phyloP scores from a whole-genome alignment of 148 eudicot genomes.

The Chenopodium quinoa region DNA sequence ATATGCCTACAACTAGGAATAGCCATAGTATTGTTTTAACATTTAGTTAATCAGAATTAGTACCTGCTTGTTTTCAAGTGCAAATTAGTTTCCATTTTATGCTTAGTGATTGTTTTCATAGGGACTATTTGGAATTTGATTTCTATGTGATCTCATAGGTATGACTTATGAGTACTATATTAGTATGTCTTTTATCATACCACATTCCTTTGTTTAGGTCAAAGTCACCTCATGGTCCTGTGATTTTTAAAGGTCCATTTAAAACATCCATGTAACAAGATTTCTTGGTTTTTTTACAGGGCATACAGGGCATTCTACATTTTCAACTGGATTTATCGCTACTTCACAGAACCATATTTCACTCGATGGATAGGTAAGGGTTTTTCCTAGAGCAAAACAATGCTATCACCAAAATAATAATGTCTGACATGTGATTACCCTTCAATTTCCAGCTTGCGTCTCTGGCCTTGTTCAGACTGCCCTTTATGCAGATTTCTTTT shows the following conservation, averaged over 20 bases:
- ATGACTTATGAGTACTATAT: background rate
- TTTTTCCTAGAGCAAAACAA: background rate
- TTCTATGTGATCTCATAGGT: background rate
- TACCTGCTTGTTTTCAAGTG: background rate
- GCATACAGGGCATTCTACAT: conserved; percentile 90
- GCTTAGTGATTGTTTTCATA: background rate
- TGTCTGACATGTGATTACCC: conserved; percentile 1
- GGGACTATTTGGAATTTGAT: background rate
- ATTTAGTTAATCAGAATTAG: background rate
- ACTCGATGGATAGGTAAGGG: conserved; percentile 75
- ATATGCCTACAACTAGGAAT: background rate
- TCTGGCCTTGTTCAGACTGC: conserved; percentile 81
- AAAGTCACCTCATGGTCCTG: background rate
- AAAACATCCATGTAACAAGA: background rate
- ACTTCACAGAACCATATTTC: conserved; percentile 66
- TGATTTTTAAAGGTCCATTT: background rate
- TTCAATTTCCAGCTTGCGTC: conserved; percentile 46
- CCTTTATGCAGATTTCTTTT: conserved; percentile 86
- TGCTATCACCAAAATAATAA: background rate
- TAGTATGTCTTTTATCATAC: background rate
- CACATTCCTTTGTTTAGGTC: background rate
- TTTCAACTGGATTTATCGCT: conserved; percentile 91
- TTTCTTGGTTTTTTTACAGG: conserved; percentile 33
- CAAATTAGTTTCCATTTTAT: background rate
- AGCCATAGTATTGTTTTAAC: background rate